Base-by-base conservation (phyloP, 2,329 filamentous ascomycete genomes). In the Alternaria brassicicola region DNA sequence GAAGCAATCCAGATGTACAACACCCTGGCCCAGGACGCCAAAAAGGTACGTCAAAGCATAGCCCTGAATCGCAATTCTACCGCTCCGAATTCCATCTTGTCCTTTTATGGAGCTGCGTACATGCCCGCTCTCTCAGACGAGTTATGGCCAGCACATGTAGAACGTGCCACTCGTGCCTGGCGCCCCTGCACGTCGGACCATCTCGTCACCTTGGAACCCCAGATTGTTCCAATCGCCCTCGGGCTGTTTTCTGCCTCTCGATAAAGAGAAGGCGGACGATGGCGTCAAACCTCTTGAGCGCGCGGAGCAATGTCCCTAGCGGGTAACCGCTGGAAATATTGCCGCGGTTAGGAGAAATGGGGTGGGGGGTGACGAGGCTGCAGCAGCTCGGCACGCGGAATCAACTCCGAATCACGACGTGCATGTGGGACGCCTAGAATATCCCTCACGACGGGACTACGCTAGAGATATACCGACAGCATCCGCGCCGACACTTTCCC, bases 1-100 rank as follows among this genome's bases (percentile, higher is more conserved):
- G 68, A 69, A 51, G 65, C 69, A 3, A 63, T 75, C 47, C 52
- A 68, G 19, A 74, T 72, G 58, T 78, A 76, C 70, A 66, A 71
- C 8, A 70, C 73, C 9, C 64, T 78, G 57, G 61, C 53, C 50
- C 63, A 69, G 39, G 70, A 76, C 36, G 76, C 75, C 13, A 55
- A 70, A 35, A 78, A 76, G 66, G 76, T 78, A 68, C 56, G 71
- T 66, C 36, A 41, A 38, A 55, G 35, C 21, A 45, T 21, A 25
- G 3, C 28, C 26, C 35, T 60, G 55, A 58, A 41, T 63, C 52
- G 51, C 31, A 35, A 26, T 3, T 21, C 33, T 25, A n/a, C 31
- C 36, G 25, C 36, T 33, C 33, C 33, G 42, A 33, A 33, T 7
- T 12, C 30, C 49, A 38, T 39, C 26, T 46, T 36, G 36, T 50